Percentiles rank a stretch among this genome's conserved stretches.
Conservation (phyloP, 495 filamentous ascomycete genomes). For the Chaetomidium leptoderma region DNA sequence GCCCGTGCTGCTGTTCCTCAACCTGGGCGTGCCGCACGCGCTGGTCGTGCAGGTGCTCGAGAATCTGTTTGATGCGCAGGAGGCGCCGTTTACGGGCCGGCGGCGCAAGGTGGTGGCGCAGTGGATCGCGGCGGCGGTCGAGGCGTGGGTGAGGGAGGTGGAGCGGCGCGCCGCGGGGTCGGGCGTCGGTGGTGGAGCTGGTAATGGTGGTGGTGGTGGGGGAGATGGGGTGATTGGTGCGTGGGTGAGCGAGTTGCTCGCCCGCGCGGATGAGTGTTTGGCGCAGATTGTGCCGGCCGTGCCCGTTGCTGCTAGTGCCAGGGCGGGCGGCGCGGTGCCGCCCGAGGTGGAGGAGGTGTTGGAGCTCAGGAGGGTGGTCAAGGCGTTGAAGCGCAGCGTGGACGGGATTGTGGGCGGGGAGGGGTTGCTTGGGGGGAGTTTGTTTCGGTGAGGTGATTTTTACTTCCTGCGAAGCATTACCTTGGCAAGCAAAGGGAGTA, state of each 20-base stretch:
- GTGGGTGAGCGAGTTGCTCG: slow-evolving; percentile 43
- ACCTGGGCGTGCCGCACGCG: slow-evolving; percentile 70
- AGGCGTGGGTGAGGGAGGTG: slow-evolving; percentile 42
- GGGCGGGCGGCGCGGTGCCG: slow-evolving; percentile 5
- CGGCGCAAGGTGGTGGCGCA: slow-evolving; percentile 38
- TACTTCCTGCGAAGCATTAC: neutral
- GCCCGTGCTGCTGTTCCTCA: slow-evolving; percentile 76
- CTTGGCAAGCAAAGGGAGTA: neutral
- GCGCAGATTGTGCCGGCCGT: slow-evolving; percentile 17
- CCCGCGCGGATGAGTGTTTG: slow-evolving; percentile 37
- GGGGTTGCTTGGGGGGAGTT: slow-evolving; percentile 20
- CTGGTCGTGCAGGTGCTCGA: slow-evolving; percentile 74
- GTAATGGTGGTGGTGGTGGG: slow-evolving; percentile 20
- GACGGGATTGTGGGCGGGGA: slow-evolving; percentile 21
- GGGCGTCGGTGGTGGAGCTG: slow-evolving; percentile 6
- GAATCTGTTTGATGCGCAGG: slow-evolving; percentile 74
- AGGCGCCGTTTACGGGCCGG: slow-evolving; percentile 73
- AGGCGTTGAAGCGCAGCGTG: slow-evolving; percentile 28
- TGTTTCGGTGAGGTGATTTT: slow-evolving; percentile 18
- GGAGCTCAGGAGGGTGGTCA: slow-evolving; percentile 21
- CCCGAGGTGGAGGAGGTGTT: slow-evolving; percentile 31
- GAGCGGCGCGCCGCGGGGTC: slow-evolving; percentile 33
- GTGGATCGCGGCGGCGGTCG: slow-evolving; percentile 39
- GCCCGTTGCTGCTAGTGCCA: neutral
- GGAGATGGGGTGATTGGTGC: slow-evolving; percentile 32